Evolutionary conservation across 2,329 filamentous ascomycete species (phyloP).

Genomic region (Pseudopyricularia javanii): DNA sequence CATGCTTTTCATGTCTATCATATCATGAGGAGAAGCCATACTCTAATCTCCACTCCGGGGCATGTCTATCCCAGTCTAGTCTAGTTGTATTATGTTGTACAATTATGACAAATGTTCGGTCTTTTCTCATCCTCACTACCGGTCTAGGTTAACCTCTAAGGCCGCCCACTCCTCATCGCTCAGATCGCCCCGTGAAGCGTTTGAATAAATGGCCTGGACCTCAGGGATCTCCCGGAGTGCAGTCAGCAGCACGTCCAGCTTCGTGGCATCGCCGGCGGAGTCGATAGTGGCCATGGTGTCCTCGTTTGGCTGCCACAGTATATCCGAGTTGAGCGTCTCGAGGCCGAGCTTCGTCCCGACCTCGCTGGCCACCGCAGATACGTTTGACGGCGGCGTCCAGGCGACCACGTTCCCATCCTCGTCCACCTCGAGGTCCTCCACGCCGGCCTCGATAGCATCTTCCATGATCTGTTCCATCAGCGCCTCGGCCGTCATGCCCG

Average conservation of each 20-base stretch:
- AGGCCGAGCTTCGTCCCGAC: slow-evolving; percentile 53
- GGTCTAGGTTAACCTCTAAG: slow-evolving; percentile 39
- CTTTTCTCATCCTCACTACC: slow-evolving; percentile 12
- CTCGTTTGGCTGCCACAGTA: slow-evolving; percentile 74
- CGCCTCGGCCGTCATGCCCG: slow-evolving; percentile 23
- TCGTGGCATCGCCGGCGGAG: slow-evolving; percentile 38
- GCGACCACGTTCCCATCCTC: slow-evolving; percentile 62
- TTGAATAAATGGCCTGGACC: slow-evolving; percentile 71
- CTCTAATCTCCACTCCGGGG: neutral
- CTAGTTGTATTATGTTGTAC: slow-evolving; percentile 17
- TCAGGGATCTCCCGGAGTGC: slow-evolving; percentile 54
- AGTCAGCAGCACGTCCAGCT: slow-evolving; percentile 47
- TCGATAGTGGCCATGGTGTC: slow-evolving; percentile 61
- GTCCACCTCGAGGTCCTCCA: slow-evolving; percentile 52
- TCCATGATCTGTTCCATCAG: slow-evolving; percentile 60
- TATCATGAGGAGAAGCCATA: neutral
- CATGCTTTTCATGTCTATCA: neutral
- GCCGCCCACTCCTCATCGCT: slow-evolving; percentile 40
- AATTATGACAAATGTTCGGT: neutral
- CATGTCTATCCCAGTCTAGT: neutral
- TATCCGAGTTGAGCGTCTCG: slow-evolving; percentile 61
- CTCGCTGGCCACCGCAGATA: slow-evolving; percentile 49
- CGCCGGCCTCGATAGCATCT: slow-evolving; percentile 75
- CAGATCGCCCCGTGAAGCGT: slow-evolving; percentile 40
- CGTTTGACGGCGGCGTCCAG: slow-evolving; percentile 55